Conservation (phyloP, 495 filamentous ascomycete species). For the Neurospora sublineolata region DNA sequence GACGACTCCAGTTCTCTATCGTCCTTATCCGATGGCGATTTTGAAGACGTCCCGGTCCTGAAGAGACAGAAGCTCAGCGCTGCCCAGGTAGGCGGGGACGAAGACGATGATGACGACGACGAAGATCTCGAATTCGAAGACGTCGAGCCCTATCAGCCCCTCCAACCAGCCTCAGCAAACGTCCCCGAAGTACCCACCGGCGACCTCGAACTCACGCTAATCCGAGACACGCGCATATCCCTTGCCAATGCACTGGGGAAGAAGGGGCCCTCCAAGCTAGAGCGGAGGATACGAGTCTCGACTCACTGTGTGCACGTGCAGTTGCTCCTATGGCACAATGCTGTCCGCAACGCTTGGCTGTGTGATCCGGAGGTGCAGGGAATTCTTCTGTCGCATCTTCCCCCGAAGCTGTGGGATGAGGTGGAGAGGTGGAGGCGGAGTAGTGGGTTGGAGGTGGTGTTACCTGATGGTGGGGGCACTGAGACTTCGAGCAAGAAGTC, state of each 20-base stretch:
- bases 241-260: constrained; percentile 54
- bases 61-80: constrained; percentile 4
- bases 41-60: constrained; percentile 45
- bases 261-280: constrained; percentile 75
- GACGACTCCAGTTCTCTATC: constrained; percentile 39
- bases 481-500: constrained; percentile 2
- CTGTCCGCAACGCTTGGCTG: constrained; percentile 74
- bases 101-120: constrained; percentile 48
- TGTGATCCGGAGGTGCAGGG: constrained; percentile 71
- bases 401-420: constrained; percentile 53
- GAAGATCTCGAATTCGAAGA: constrained; percentile 84
- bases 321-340: constrained; percentile 77
- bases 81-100: not conserved
- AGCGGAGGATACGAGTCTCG: constrained; percentile 61
- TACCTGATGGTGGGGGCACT: constrained; percentile 20
- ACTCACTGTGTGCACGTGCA: constrained; percentile 89
- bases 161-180: constrained; percentile 11
- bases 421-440: constrained; percentile 62
- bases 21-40: constrained; percentile 56
- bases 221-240: constrained; percentile 43
- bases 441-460: constrained; percentile 46
- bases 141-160: constrained; percentile 41
- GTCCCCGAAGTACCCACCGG: constrained; percentile 18
- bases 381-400: constrained; percentile 60
- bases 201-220: constrained; percentile 69